These are phyloP conservation scores for Capsicum pubescens DNA, from an alignment of 257 asterid genomes.

Conservation along the genomic window DNA sequence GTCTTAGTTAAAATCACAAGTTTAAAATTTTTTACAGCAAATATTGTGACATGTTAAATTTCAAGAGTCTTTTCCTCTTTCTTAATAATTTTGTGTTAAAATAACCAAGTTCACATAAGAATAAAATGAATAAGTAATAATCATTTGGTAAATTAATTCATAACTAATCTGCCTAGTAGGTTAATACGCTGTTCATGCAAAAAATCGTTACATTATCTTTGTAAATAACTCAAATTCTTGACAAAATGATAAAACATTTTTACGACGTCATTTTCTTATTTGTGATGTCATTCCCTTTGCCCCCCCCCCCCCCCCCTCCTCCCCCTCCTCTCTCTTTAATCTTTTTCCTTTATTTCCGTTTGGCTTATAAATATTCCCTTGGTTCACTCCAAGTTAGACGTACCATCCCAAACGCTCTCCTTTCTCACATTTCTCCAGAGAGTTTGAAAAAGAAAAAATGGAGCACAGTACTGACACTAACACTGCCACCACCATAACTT, in stretches of 20 bases:
- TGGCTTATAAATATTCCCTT: slow-evolving; percentile 34
- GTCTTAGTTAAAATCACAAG: no score
- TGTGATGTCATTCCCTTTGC: background rate
- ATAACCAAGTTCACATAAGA: no score
- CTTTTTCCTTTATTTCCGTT: background rate
- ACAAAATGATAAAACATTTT: background rate
- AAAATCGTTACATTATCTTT: background rate
- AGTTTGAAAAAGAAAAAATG: background rate
- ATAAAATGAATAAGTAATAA: no score
- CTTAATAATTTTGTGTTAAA: no score
- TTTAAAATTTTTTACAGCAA: no score
- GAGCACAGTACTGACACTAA: background rate
- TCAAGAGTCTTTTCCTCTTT: no score
- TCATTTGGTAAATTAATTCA: background rate
- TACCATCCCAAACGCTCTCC: background rate
- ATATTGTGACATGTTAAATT: no score
- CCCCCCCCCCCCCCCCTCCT: background rate
- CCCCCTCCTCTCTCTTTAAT: background rate
- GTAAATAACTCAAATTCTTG: background rate
- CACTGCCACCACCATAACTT: slow-evolving; percentile 32
- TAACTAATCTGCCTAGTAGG: background rate
- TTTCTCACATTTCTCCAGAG: background rate
- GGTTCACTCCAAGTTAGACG: background rate
- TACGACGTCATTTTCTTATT: background rate
- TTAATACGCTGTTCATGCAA: background rate